Evolutionary conservation across 352 stramenopile genomes (phyloP).

Genomic region (Plasmopara halstedii): DNA sequence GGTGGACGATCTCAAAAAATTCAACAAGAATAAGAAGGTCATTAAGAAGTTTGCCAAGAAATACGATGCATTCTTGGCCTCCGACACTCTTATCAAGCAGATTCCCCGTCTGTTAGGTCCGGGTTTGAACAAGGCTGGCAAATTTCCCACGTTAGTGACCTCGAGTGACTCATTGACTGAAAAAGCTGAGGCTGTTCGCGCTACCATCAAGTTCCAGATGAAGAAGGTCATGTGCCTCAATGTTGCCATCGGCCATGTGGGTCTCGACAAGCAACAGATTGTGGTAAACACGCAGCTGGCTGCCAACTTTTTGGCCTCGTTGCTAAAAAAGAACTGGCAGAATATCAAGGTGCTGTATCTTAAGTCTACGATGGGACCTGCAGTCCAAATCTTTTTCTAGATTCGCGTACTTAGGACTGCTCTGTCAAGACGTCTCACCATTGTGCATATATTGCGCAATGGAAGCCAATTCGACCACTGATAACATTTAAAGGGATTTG

Average conservation of each 20-base stretch:
- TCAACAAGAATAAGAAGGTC: conserved; percentile 99
- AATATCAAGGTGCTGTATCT: conserved; percentile 99
- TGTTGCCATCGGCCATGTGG: conserved; percentile 97
- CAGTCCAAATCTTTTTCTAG: conserved; percentile 99
- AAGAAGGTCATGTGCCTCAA: conserved; percentile 99
- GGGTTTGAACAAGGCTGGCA: conserved; percentile 97
- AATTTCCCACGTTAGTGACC: conserved; percentile 98
- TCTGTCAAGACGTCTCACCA: conserved; percentile 21
- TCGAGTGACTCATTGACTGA: conserved; percentile 94
- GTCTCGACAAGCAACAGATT: conserved; percentile 92
- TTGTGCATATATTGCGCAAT: conserved; percentile 10
- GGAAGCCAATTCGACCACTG: conserved; percentile 35
- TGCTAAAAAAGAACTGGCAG: conserved; percentile 99
- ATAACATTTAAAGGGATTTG: conserved; percentile 42
- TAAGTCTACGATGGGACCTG: conserved; percentile 98
- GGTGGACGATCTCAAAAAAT: conserved; percentile 99
- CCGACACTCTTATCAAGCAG: conserved; percentile 99
- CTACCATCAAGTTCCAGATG: conserved; percentile 99
- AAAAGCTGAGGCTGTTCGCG: conserved; percentile 97
- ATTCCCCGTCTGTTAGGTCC: conserved; percentile 99
- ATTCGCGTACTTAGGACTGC: neutral
- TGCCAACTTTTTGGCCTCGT: conserved; percentile 98
- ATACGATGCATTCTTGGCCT: conserved; percentile 99
- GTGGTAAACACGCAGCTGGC: conserved; percentile 97
- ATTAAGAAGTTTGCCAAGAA: conserved; percentile 99